Evolutionary conservation across 805 yeast species (phyloP).

Genomic region (Saccharomycopsis fibuligera): DNA sequence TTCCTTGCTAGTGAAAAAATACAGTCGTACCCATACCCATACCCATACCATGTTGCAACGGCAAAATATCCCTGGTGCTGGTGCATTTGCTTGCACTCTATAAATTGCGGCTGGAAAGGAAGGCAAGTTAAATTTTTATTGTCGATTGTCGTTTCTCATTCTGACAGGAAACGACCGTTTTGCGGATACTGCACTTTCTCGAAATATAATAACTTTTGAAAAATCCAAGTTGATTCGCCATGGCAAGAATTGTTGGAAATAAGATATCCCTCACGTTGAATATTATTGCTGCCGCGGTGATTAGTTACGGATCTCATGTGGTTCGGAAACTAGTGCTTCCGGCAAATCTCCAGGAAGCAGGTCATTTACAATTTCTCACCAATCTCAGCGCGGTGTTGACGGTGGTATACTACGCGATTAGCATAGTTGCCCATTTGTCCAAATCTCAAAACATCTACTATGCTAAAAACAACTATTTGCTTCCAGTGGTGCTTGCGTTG

Average conservation of each 20-base stretch:
- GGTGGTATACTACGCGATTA: slow-evolving; percentile 32
- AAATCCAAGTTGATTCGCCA: neutral
- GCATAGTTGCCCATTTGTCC: slow-evolving; percentile 2
- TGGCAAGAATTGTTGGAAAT: neutral
- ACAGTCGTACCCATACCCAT: too few species aligned
- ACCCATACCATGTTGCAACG: neutral
- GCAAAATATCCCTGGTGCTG: neutral
- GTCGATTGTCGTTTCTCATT: neutral
- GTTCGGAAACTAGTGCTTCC: slow-evolving; percentile 36
- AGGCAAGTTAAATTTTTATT: neutral
- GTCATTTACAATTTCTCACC: slow-evolving; percentile 68
- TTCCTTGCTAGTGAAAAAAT: too few species aligned
- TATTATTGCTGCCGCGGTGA: neutral
- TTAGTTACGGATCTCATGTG: neutral
- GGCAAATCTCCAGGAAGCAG: slow-evolving; percentile 44
- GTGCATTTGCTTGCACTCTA: neutral
- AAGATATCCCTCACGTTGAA: neutral
- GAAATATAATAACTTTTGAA: neutral
- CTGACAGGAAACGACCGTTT: neutral
- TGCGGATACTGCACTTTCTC: too few species aligned
- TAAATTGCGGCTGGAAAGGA: neutral
- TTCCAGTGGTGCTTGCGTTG: slow-evolving; percentile 50
- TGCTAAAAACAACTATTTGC: slow-evolving; percentile 34
- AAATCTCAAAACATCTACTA: neutral
- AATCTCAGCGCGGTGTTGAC: slow-evolving; percentile 54